Conservation (phyloP, 2,329 filamentous ascomycete species). For the Nigrospora osmanthi region DNA sequence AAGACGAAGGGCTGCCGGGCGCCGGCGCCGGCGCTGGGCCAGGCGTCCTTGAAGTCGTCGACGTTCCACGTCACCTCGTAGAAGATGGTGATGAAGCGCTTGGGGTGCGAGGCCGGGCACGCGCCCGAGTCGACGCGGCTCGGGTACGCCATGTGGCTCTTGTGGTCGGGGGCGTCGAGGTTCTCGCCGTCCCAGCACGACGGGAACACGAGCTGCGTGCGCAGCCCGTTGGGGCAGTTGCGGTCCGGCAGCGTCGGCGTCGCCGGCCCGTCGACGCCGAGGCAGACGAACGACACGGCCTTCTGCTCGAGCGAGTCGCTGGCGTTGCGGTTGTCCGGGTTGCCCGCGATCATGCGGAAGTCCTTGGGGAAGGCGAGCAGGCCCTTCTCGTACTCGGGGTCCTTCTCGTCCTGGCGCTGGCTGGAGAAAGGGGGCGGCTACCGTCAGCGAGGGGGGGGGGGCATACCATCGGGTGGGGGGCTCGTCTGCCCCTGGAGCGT, state of each 20-base stretch:
- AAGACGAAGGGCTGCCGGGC: slow-evolving; percentile 45
- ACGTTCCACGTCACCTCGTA: slow-evolving; percentile 51
- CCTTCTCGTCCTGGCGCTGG: slow-evolving; percentile 30
- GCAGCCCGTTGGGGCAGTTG: slow-evolving; percentile 43
- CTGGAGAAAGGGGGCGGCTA: slow-evolving; percentile 11
- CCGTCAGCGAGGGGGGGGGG: no score
- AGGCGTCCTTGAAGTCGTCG: slow-evolving; percentile 37
- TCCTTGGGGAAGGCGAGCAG: slow-evolving; percentile 51
- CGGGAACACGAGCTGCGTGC: slow-evolving; percentile 49
- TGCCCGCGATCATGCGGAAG: slow-evolving; percentile 60
- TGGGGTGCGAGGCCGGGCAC: slow-evolving; percentile 43
- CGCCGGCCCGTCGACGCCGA: slow-evolving; percentile 36
- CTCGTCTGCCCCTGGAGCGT: no score
- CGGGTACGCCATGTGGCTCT: slow-evolving; percentile 48
- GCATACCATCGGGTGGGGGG: no score
- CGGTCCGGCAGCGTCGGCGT: slow-evolving; percentile 44
- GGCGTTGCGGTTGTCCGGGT: slow-evolving; percentile 42
- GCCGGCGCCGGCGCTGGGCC: slow-evolving; percentile 21
- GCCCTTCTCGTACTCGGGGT: slow-evolving; percentile 32
- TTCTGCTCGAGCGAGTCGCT: slow-evolving; percentile 33
- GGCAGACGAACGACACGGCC: slow-evolving; percentile 49
- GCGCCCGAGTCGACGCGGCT: slow-evolving; percentile 32
- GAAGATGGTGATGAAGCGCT: slow-evolving; percentile 50
- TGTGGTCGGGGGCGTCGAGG: slow-evolving; percentile 45
- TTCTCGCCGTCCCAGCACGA: slow-evolving; percentile 56